phyloP scores from a whole-genome alignment of 169 alveolate species.

The Neospora caninum region DNA sequence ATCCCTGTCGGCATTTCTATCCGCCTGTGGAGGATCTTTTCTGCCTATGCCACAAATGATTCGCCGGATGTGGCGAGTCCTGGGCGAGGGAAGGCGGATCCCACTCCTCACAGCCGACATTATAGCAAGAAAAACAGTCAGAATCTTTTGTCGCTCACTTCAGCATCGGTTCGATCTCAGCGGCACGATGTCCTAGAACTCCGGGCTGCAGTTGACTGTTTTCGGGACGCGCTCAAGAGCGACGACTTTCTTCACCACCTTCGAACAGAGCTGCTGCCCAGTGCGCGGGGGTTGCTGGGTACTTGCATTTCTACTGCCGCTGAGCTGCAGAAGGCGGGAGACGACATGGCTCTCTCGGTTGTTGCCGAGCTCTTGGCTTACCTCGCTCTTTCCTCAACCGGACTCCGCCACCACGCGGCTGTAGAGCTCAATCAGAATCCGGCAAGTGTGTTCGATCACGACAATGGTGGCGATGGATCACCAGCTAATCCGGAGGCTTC shows the following conservation, averaged over 20 bases:
- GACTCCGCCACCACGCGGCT: background rate
- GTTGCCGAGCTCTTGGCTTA: slow-evolving; percentile 14
- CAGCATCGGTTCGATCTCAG: background rate
- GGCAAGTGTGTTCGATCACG: background rate
- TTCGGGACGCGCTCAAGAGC: background rate
- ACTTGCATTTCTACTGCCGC: slow-evolving; percentile 6
- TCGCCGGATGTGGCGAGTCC: background rate
- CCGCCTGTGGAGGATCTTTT: slow-evolving; percentile 21
- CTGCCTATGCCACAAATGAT: background rate
- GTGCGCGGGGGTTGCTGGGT: background rate
- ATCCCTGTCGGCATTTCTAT: background rate
- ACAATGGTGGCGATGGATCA: background rate
- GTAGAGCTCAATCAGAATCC: background rate
- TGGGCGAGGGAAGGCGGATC: background rate
- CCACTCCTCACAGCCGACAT: background rate
- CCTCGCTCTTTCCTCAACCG: background rate
- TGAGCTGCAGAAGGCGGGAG: background rate
- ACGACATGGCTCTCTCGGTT: background rate
- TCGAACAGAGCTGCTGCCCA: background rate
- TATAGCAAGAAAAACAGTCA: slow-evolving; percentile 21
- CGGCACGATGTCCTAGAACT: slow-evolving; percentile 7
- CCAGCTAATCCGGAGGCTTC: background rate
- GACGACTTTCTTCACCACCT: background rate
- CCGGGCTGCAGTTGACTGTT: slow-evolving; percentile 24
- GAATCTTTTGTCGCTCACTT: background rate